Conservation (phyloP, 768 basidiomycete genomes). For the Suillus brevipes region DNA sequence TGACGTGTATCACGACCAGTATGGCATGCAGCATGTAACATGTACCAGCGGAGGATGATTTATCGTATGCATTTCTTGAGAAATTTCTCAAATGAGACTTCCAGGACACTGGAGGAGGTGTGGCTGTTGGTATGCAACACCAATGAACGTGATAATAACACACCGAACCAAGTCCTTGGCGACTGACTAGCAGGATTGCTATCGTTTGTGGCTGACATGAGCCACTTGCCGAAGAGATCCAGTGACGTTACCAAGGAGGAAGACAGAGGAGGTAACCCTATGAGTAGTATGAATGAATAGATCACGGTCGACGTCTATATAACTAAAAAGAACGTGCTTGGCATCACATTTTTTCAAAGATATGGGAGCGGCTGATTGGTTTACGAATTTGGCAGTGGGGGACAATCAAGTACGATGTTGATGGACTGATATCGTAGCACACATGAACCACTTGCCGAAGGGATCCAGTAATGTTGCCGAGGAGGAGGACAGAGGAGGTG, state of each 20-base stretch:
- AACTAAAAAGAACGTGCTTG: neutral
- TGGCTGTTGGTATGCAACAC: neutral
- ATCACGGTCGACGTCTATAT: neutral
- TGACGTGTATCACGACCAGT: constrained; percentile 13
- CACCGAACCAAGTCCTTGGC: neutral
- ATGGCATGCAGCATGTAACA: constrained; percentile 10
- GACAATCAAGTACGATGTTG: too few species aligned
- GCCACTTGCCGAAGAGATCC: neutral
- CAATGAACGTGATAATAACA: neutral
- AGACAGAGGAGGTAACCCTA: neutral
- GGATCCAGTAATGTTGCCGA: neutral
- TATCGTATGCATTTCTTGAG: neutral
- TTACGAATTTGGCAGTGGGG: too few species aligned
- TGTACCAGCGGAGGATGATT: neutral
- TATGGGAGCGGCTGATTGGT: too few species aligned
- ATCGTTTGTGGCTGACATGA: neutral
- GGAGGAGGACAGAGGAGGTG: neutral
- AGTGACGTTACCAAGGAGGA: neutral
- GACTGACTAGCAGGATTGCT: neutral
- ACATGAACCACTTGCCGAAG: neutral
- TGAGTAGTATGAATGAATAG: neutral
- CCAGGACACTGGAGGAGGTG: neutral
- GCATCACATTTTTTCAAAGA: neutral
- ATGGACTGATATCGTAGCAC: too few species aligned
- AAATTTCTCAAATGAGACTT: neutral